Evolutionary conservation across 257 asterid genomes (phyloP), one percentile per base, ranked within the genome.

Genomic region (Striga asiatica): DNA sequence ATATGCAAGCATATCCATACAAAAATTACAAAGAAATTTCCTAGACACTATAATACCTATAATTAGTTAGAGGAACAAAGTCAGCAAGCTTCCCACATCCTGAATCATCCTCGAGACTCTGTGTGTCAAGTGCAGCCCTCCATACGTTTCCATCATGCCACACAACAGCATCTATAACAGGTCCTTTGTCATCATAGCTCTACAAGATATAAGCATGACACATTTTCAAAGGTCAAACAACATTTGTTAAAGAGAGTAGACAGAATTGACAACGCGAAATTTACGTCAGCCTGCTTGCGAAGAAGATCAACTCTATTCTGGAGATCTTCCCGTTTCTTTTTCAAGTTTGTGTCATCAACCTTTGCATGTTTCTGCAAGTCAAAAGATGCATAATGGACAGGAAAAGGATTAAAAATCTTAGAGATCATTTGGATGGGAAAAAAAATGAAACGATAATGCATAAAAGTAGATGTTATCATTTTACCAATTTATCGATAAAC

Each of bases 101-200:
- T 49, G 94, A 59, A 53, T 80, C 87, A 69, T 79, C 89, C 69
- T 84, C 94, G 70, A 91, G 89, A 76, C 79, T 77, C 65, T 80
- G 88, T n/a, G 98, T 84, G 77, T 91, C 98, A 69, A 91, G 86
- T 67, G 97, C 97, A 70, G 88, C 97, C 71, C 98, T 82, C 97
- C 97, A 91, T 59, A 79, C 67, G 58, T 82, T 88, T 61, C 98
- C 98, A 59, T 91, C 98, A 58, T 91, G 85, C 98, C 98, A 91
- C 45, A 87, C 97, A 39, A 91, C 98, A 66, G 95, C 98, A 81
- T 91, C 98, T 68, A 91, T 76, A 24, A 81, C 69, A 49, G 98
- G 97, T 50, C 98, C 97, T 70, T 84, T 91, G 67, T 91, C 98
- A 62, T 87, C 95, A 57, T 84, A 91, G 75, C 75, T 82, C 98